Percentiles rank a stretch among this genome's conserved stretches.
These are phyloP conservation scores for Boletus insuetus DNA, from an alignment of 768 basidiomycete genomes.

Conservation along the genomic window DNA sequence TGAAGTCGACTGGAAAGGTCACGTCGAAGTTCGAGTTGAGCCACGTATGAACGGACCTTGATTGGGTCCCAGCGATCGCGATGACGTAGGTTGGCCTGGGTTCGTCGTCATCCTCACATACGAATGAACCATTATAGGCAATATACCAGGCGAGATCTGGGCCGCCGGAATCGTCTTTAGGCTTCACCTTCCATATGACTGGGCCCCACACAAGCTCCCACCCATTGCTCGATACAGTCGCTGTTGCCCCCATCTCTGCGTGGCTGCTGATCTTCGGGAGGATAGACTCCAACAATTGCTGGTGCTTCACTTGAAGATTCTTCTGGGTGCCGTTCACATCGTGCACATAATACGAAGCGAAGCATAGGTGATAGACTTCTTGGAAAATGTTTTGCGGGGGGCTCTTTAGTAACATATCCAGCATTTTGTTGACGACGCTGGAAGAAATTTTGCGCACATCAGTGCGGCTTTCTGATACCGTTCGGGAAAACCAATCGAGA, in stretches of 20 bases:
- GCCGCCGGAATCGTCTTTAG: not conserved
- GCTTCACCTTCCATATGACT: constrained; percentile 2
- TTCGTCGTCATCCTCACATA: not conserved
- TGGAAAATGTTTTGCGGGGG: constrained; percentile 1
- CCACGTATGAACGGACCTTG: not conserved
- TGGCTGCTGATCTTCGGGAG: not conserved
- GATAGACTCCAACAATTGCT: not conserved
- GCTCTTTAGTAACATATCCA: not conserved
- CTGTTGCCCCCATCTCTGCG: not conserved
- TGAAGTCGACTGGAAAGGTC: not conserved
- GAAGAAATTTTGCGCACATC: not conserved
- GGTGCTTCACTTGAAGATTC: not conserved
- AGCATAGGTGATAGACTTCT: constrained; percentile 3
- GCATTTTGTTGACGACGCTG: not conserved
- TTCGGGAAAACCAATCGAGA: not conserved
- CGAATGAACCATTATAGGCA: constrained; percentile 1
- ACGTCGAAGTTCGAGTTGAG: constrained; percentile 8
- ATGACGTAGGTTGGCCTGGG: constrained; percentile 8
- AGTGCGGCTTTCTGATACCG: not conserved
- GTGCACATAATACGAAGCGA: not conserved
- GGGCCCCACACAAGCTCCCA: constrained; percentile 15
- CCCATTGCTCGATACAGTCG: not conserved
- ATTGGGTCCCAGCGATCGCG: constrained; percentile 9
- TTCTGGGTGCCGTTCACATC: not conserved
- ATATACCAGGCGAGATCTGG: constrained; percentile 12